Evolutionary conservation across 164 flowering plant species (phyloP), one percentile per base, ranked within the genome.

Genomic region (Tetrastigma voinierianum): DNA sequence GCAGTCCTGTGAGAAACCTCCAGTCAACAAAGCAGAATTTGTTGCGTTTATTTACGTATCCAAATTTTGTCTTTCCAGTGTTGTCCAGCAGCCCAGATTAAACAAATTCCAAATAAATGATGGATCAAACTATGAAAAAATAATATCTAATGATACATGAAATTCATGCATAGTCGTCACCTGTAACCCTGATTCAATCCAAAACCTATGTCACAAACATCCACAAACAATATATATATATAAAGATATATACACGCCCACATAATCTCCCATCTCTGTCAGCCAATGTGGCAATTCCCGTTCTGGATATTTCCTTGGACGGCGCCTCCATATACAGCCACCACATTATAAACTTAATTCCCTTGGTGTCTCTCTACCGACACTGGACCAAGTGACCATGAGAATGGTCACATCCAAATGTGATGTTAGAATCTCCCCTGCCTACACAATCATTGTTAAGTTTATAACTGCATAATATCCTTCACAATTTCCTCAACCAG

Each of bases 401-500:
- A 16, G 23, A 59, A 44, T 9, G 62, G 48, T 44, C 48, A 43
- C 49, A 15, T 43, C 47, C 13, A 44, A 59, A 2, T n/a, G n/a
- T n/a, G 12, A 52, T 17, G 17, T 52, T 52, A 52, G 19, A 57
- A 14, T 18, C 40, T 58, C 4, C 16, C 52, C 13, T 49, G 18
- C 46, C 16, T 52, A 24, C 52, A 47, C 57, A 6, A 24, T 47
- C 59, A 61, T 47, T n/a, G n/a, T n/a, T n/a, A n/a, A n/a, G n/a
- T n/a, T n/a, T 18, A 44, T 51, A 9, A 57, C 51, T 65, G 60
- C 79, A 86, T 70, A 61, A 86, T 70, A 61, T 89, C 91, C 70
- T 76, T 74, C 49, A 85, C 70, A 48, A 73, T 70, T 74, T 90
- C 97, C 46, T 82, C 84, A 48, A 91, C 73, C 64, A 95, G 65